Conservation (phyloP, 305 asterid species). For the Fraxinus platypoda region DNA sequence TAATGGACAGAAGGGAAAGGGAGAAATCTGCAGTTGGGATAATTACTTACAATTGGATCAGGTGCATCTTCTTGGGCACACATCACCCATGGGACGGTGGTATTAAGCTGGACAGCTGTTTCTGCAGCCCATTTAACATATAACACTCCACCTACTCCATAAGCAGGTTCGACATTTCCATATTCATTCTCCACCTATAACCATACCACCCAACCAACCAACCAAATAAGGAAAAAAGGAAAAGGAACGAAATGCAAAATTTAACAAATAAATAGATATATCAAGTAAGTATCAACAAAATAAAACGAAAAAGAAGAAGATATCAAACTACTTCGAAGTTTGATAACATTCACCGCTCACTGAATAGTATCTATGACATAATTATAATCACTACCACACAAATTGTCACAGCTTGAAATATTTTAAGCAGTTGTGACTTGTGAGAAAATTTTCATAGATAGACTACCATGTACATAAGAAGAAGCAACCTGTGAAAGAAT, state of each 20-base stretch:
- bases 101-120: conserved; percentile 66
- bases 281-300: background rate
- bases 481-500: conserved; percentile 72
- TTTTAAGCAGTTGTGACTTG: background rate
- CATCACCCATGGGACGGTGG: conserved; percentile 90
- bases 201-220: background rate
- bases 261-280: conserved; percentile 10
- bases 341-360: background rate
- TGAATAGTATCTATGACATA: background rate
- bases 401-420: background rate
- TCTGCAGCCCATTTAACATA: conserved; percentile 87
- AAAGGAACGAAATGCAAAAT: background rate
- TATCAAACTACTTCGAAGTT: background rate
- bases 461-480: background rate
- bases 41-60: conserved; percentile 60
- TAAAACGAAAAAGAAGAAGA: background rate
- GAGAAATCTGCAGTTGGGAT: background rate
- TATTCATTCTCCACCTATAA: conserved; percentile 81
- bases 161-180: conserved; percentile 72
- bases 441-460: background rate
- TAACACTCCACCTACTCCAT: conserved; percentile 56
- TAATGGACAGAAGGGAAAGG: background rate
- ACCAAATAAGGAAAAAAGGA: background rate
- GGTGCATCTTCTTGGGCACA: conserved; percentile 73
- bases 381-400: conserved; percentile 2